Conservation (phyloP, 768 basidiomycete genomes). For the Mycena latifolia region DNA sequence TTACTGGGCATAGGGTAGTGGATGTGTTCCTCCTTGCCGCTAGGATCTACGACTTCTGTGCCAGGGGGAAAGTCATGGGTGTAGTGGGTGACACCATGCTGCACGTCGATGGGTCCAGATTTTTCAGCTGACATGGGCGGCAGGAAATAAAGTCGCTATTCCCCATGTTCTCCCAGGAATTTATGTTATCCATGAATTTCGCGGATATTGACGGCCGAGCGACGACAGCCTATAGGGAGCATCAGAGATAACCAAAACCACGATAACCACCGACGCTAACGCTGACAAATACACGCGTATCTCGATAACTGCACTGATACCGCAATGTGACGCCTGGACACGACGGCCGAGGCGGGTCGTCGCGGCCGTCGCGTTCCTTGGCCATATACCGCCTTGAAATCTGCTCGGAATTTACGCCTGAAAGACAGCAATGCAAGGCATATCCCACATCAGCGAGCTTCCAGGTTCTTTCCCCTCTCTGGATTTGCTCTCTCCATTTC, state of each 20-base stretch:
- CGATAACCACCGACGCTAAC: too few species aligned
- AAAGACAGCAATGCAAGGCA: background rate
- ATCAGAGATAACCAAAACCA: too few species aligned
- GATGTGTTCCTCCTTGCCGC: constrained; percentile 16
- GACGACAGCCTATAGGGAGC: too few species aligned
- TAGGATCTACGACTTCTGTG: constrained; percentile 26
- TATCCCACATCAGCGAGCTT: constrained; percentile 36
- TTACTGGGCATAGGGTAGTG: constrained; percentile 29
- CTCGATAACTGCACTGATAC: too few species aligned
- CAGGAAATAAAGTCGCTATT: too few species aligned
- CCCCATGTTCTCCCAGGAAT: too few species aligned
- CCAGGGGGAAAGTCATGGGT: constrained; percentile 29
- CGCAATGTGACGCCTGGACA: too few species aligned
- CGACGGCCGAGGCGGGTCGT: background rate
- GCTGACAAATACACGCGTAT: too few species aligned
- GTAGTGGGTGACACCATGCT: constrained; percentile 29
- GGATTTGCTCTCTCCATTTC: constrained; percentile 6
- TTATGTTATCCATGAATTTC: too few species aligned
- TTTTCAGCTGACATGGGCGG: constrained; percentile 14
- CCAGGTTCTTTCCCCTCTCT: constrained; percentile 19
- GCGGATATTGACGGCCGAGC: too few species aligned
- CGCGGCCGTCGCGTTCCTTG: background rate
- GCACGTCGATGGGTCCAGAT: constrained; percentile 29
- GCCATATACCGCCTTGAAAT: background rate
- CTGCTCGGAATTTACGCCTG: background rate